Evolutionary conservation across 2,329 filamentous ascomycete species (phyloP), one percentile per base, ranked within the genome.

Genomic region (Fonsecaea nubica): DNA sequence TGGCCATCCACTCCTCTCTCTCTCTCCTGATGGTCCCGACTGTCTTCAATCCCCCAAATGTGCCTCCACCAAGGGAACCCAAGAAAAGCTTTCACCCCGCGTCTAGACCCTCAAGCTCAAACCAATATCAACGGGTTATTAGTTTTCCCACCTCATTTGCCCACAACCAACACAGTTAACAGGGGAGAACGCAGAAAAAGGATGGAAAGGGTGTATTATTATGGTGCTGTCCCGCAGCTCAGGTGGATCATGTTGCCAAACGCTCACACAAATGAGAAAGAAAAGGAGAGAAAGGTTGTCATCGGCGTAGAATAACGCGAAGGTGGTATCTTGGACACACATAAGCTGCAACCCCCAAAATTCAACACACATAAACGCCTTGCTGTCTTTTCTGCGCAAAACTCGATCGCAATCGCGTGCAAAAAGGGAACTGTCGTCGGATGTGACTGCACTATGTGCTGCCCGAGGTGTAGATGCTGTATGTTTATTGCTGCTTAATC

Each of bases 321-420:
- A 68, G 25, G 63, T 68, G 66, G 66, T 68, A 68, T 68, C 66
- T 68, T 59, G 50, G 56, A 60, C 33, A 60, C 63, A 63, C 63
- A 66, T 59, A 42, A 52, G 56, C 38, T 58, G 53, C 54, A 65
- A 65, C 55, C 57, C 62, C 64, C 50, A 53, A 35, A 58, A 56
- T 32, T 35, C 55, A 36, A 42, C 38, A 53, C 32, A 54, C n/a
- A 58, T n/a, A 66, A 42, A 66, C 64, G 64, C 64, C 64, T 36
- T 63, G 64, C 64, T 63, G 36, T 60, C 58, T 61, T 61, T 60
- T 42, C 54, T 35, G 42, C n/a, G 38, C 50, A 60, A 62, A 61
- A 38, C 33, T 35, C 57, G n/a, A 32, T 57, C 55, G 13, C 59
- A 35, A 62, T 55, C 10, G 33, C 33, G 62, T 62, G 35, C 15